Evolutionary conservation across 1,284 basidiomycete species (phyloP), one percentile per base, ranked within the genome.

Genomic region (Paramarasmius palmivorus): DNA sequence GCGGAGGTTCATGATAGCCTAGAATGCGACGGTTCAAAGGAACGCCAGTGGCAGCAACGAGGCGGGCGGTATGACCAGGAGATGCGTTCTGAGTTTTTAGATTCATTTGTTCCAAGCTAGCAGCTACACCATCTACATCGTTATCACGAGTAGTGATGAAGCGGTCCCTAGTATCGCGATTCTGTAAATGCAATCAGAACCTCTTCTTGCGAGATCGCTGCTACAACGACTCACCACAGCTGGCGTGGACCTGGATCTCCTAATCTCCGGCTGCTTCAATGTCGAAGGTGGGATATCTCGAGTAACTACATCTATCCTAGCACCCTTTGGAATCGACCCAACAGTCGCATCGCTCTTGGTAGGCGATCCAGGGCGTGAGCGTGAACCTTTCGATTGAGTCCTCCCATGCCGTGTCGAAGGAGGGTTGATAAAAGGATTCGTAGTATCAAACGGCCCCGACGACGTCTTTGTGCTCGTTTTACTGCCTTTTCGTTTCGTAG

Each of bases 1-100:
- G 89, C 0, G 90, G 90, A 15, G 81, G 79, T 64, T 92, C 88
- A 63, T 90, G 86, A 66, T 90, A 93, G 2, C 86, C 83, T 3
- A 93, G 76, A 20, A 93, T 84, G 26, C 90, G 85, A 23, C 84
- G 82, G 61, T 87, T 88, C 49, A 90, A 69, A 10, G 84, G 82
- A 6, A 92, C 78, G 25, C 88, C 89, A 0, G 88, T 81, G 0
- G 90, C 90, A 1, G 79, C 84, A 7, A 82, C 85, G 20, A 92
- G 78, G 26, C 90, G 81, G 2, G 87, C 86, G 0, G 89, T 89
- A 62, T 92, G 90, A 0, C 84, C 81, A 0, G 89, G 90, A 0
- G 87, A 91, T 12, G 79, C 74, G 2, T 80, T 76, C 42, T 81
- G 74, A 2, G 81, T 74, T 58, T 84, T 82, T 41, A 89, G 74